A percentile compares a stretch with the other conserved stretches of the same genome.
phyloP scores from a whole-genome alignment of 2,329 filamentous ascomycete species.

The Talaromyces albobiverticillius region DNA sequence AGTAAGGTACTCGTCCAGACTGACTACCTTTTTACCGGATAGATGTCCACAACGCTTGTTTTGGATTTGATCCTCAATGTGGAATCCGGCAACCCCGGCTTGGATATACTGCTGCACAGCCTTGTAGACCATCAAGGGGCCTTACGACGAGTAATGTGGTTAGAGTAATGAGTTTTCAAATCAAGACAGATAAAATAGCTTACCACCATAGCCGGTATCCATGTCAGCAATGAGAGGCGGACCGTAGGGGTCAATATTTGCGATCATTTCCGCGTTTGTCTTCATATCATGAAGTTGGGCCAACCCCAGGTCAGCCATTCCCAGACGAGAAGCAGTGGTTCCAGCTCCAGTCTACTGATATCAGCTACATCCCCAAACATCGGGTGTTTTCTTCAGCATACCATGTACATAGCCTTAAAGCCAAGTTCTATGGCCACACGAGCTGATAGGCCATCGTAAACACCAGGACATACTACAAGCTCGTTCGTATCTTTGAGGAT shows the following conservation, averaged over 20 bases:
- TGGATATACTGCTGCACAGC: slow-evolving; percentile 51
- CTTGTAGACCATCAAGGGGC: slow-evolving; percentile 48
- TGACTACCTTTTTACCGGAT: slow-evolving; percentile 39
- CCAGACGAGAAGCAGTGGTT: slow-evolving; percentile 48
- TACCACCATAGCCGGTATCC: slow-evolving; percentile 52
- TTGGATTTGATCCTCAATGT: slow-evolving; percentile 57
- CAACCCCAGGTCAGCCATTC: slow-evolving; percentile 51
- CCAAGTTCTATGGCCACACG: slow-evolving; percentile 48
- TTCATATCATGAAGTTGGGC: slow-evolving; percentile 53
- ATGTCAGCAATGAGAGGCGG: slow-evolving; percentile 53
- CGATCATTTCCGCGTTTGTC: slow-evolving; percentile 56
- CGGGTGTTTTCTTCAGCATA: slow-evolving; percentile 24
- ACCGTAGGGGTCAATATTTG: slow-evolving; percentile 47
- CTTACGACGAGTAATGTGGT: too few relatives aligned
- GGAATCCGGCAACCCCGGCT: slow-evolving; percentile 54
- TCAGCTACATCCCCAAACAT: too few relatives aligned
- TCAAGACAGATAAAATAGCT: too few relatives aligned
- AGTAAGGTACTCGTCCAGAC: slow-evolving; percentile 30
- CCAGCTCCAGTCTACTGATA: slow-evolving; percentile 51
- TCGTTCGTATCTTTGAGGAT: slow-evolving; percentile 14
- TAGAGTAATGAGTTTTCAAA: too few relatives aligned
- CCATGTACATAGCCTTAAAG: slow-evolving; percentile 54
- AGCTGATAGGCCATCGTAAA: slow-evolving; percentile 53
- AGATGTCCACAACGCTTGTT: slow-evolving; percentile 43
- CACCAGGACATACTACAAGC: slow-evolving; percentile 47